Base-by-base conservation (phyloP, 2,329 filamentous ascomycete species). In the Stachybotrys echinatus region DNA sequence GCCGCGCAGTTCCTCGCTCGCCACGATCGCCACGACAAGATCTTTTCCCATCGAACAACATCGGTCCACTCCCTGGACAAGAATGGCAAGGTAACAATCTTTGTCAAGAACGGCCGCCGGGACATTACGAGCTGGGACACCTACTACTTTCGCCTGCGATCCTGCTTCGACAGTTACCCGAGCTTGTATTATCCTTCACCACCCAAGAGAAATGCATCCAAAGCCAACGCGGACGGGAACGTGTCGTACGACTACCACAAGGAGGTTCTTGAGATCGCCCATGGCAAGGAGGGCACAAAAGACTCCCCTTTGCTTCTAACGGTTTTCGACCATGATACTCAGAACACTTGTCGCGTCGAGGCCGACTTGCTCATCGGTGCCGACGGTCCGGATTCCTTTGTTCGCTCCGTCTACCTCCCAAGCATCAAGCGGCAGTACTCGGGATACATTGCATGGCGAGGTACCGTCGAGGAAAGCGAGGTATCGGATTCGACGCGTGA, bases 331-430 rank as follows among this genome's bases (percentile, higher is more conserved):
- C 39, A 21, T 4, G 12, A 31, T 14, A 42, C 49, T 4, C 12
- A 40, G 4, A 37, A 22, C 4, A 23, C n/a, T 20, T 7, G 17
- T 4, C 4, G 19, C n/a, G 4, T 48, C 8, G 22, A 39, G 17
- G 50, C 50, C 6, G 50, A 49, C 47, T 14, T 49, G 18, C 31
- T 52, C 37, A 49, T 52, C 37, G 50, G 42, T 5, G 50, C 50
- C 4, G 50, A 52, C 27, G 50, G 50, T 4, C 27, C 44, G 20
- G 34, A 42, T n/a, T 47, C 42, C 4, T 22, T 42, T 21, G 40
- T 52, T 20, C 47, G 50, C 6, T 19, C n/a, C 23, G 6, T 8
- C 18, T 45, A 45, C 14, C 42, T 44, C 17, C 42, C 48, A 22
- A 18, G 42, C 17, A 37, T 37, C 23, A 23, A 31, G 2, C 19